Evolutionary conservation across 495 filamentous ascomycete genomes (phyloP), one percentile per base, ranked within the genome.

Genomic region (Alectoria sarmentosa): DNA sequence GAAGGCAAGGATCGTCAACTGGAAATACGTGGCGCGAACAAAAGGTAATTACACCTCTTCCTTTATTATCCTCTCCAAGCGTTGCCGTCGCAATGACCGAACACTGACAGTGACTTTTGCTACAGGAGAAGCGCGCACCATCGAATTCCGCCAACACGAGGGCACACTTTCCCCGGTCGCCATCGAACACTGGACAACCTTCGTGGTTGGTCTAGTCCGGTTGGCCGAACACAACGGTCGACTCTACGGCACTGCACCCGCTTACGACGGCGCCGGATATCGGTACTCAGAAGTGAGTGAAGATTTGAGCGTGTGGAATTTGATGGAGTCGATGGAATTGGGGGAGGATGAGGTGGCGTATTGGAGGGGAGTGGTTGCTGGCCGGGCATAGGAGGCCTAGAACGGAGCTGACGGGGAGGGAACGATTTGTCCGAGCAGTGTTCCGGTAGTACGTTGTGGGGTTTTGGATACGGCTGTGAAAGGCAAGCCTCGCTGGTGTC

Each of bases 71-170:
- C 21, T 10, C 42, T 14, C 13, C 23, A 52, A 15, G 8, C 48
- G 21, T 3, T 11, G 2, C 10, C 23, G 23, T 3, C 23, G 9
- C 11, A 11, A 49, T 10, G n/a, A 26, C 13, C 46, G 5, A 54
- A 36, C 1, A 1, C 52, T 19, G 5, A 14, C 28, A 30, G 11
- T 4, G 3, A 17, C 23, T 1, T 9, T 32, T 3, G 6, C 49
- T 1, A 32, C 52, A 55, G 52, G 28, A 1, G 15, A 32, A 6
- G 52, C 69, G 0, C 58, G 61, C 4, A 70, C 63, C 1, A 0
- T 81, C 48, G 78, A 81, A 67, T 80, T 81, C 67, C 72, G 78
- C 21, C 74, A 78, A 56, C 75, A 75, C 21, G 69, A 46, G 11
- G 78, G 77, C 4, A 67, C 72, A 0, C 64, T 80, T 3, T 73